Evolutionary conservation across 139 green algal genomes (phyloP).

Genomic region (Tetradesmus obliquus): DNA sequence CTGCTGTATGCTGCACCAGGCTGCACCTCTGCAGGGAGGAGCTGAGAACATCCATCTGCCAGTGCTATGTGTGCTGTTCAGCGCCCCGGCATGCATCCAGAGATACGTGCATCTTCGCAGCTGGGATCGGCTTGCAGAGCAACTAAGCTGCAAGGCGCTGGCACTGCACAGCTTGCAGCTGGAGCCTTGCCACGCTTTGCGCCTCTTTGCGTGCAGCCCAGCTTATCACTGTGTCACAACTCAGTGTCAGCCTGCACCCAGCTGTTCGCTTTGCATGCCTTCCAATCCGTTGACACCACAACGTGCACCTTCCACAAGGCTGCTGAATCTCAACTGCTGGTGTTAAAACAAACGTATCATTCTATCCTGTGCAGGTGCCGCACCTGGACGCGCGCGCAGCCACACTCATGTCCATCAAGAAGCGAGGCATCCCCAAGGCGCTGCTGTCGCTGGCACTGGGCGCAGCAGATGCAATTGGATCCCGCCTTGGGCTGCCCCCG

Average conservation of each 20-base stretch:
- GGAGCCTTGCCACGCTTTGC: too few species aligned
- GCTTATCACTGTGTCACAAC: too few species aligned
- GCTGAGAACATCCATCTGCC: neutral
- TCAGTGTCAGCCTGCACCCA: too few species aligned
- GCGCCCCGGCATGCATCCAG: neutral
- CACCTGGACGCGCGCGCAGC: slow-evolving; percentile 47
- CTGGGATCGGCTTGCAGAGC: neutral
- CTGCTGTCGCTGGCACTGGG: slow-evolving; percentile 16
- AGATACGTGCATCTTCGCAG: neutral
- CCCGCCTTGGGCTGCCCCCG: neutral
- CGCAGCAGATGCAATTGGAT: slow-evolving; percentile 1
- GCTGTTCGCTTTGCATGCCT: too few species aligned
- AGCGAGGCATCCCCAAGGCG: slow-evolving; percentile 31
- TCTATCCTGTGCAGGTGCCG: slow-evolving; percentile 30
- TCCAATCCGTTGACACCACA: too few species aligned
- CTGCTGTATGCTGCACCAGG: neutral
- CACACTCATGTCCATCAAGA: slow-evolving; percentile 27
- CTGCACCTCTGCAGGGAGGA: neutral
- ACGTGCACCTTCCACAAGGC: too few species aligned
- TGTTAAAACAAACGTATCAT: too few species aligned
- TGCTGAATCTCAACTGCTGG: too few species aligned
- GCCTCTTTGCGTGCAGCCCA: too few species aligned
- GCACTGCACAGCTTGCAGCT: too few species aligned
- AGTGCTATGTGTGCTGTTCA: neutral
- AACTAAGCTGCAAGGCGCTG: too few species aligned